Evolutionary conservation across 2,329 filamentous ascomycete species (phyloP), one percentile per base, ranked within the genome.

Genomic region (Talaromyces sp.): DNA sequence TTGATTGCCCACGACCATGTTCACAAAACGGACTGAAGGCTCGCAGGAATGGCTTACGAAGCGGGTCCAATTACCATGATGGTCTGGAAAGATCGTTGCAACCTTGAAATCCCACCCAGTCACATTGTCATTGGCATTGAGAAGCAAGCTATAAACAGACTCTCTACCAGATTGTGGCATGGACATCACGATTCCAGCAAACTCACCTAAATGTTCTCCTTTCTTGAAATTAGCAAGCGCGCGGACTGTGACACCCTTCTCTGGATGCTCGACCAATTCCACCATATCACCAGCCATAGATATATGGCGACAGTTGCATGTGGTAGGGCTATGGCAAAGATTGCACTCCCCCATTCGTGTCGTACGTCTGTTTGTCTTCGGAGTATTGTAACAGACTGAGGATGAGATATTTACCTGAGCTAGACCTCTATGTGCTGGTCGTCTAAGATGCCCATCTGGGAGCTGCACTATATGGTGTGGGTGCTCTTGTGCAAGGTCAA

Each of bases 41-140:
- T 68, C 56, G 55, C 72, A 75, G 1, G 68, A 72, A 46, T 73
- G 72, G 46, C 70, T 74, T 30, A 71, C 58, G 37, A 63, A 75
- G 14, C 72, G 64, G 4, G 69, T 70, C 58, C 70, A 74, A 41
- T 70, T 72, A 6, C 70, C 70, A 44, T 54, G 68, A 57, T 3
- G 47, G 16, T 24, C 46, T 58, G 20, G 52, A 20, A 13, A 27
- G 33, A 16, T 16, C 1, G 4, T 52, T 9, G 35, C 16, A 5
- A 30, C 11, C 3, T 7, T 32, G 19, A 30, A 16, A 14, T 13
- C n/a, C 7, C 2, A 3, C 3, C 39, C 20, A 24, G 22, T 27
- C 19, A 17, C 19, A 37, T 16, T 2, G 27, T 19, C 22, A n/a
- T 3, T 9, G 13, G 32, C 32, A 27, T 17, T 37, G 13, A 29